Evolutionary conservation across 23 red algal genomes (phyloP), one percentile per base, ranked within the genome.

Genomic region (Gracilaria gracilis): DNA sequence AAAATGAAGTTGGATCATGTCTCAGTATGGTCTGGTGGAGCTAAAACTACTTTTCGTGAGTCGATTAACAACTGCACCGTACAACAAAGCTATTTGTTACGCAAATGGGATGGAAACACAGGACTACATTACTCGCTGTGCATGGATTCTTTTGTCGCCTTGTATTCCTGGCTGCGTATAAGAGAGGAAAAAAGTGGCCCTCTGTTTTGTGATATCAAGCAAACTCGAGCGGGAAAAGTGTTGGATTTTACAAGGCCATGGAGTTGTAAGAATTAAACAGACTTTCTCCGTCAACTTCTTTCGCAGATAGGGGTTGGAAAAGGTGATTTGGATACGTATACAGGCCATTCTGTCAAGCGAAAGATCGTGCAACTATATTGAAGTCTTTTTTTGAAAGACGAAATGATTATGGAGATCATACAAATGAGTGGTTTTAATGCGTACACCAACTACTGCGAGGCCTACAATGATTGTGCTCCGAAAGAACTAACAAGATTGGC

Each of bases 381-480:
- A 57, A 21, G 6, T 13, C 77, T 81, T 55, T 37, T 37, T n/a
- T 51, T 81, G 33, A 50, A 51, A 19, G 77, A 81, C 57, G 77
- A 81, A 27, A 38, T 38, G 50, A 57, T 57, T 57, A 57, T 57
- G 77, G 39, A 81, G 28, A 57, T 81, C 9, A 73, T 87, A 73
- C 83, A 87, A 57, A 87, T 72, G 83, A 40, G 12, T 49, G 61
- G 83, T 47, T 69, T 49, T 16, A 69, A 87, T 5, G 83, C 44
- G 9, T 87, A 51, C 50, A 39, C 42, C 2, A 87, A 73, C 42
- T 87, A 73, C 64, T 87, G 83, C 35, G 57, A 29, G 33, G 83
- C 83, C 42, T 87, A 87, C 37, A 75, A 87, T 31, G 58, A 87
- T 73, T 87, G 64, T 25, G 25, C 83, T 44, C 62, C 58, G 14